Percentiles rank a stretch among this genome's conserved stretches.
phyloP scores from a whole-genome alignment of 306 rosid genomes.

The Begonia loranthoides region DNA sequence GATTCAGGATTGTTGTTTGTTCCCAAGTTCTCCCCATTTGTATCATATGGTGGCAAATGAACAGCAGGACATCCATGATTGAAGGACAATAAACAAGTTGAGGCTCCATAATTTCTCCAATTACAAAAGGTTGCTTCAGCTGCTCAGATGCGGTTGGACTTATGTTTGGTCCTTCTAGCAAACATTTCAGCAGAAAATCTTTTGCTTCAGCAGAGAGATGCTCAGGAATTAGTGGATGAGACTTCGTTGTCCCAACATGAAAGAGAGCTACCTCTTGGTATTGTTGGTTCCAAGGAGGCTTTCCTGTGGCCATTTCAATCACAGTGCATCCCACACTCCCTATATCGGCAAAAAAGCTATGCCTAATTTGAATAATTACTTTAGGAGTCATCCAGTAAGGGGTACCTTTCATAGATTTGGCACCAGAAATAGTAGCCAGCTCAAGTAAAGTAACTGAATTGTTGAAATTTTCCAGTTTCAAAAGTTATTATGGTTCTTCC shows the following conservation, averaged over 20 bases:
- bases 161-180: constrained; percentile 83
- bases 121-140: constrained; percentile 92
- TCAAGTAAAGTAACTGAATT: constrained; percentile 39
- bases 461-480: constrained; percentile 61
- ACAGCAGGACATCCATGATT: constrained; percentile 27
- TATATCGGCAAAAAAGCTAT: constrained; percentile 97
- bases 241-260: constrained; percentile 91
- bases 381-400: constrained; percentile 99
- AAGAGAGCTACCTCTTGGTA: constrained; percentile 98
- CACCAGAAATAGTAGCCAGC: constrained; percentile 94
- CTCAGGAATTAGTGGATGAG: constrained; percentile 98
- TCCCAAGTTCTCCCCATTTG: constrained; percentile 35
- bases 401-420: constrained; percentile 99
- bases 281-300: constrained; percentile 99
- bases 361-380: constrained; percentile 98
- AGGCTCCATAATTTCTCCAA: constrained; percentile 38
- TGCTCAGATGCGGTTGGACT: constrained; percentile 77
- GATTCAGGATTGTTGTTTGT: constrained; percentile 46
- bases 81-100: constrained; percentile 20
- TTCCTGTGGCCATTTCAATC: constrained; percentile 99
- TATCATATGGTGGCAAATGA: constrained; percentile 27
- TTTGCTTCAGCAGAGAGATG: constrained; percentile 76
- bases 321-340: constrained; percentile 99
- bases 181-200: constrained; percentile 85
- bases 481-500: constrained; percentile 54